These are phyloP conservation scores for Hydnum rufescens DNA, from an alignment of 768 basidiomycete species.

Conservation along the genomic window DNA sequence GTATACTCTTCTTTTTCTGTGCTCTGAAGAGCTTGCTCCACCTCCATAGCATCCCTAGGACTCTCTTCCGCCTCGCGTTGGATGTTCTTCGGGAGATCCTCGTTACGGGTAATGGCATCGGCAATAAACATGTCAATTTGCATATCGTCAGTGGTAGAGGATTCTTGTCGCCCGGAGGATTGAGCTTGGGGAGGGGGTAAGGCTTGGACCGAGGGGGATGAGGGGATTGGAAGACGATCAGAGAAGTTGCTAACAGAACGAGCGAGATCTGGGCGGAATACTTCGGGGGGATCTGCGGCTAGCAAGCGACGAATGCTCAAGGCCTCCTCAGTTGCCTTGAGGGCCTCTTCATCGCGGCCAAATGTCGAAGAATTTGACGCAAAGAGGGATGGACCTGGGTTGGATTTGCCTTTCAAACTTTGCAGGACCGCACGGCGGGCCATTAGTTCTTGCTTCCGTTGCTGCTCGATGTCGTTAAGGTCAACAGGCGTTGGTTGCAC, in stretches of 20 bases:
- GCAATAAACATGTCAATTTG: background rate
- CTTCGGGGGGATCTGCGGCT: too few species aligned
- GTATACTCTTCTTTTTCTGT: background rate
- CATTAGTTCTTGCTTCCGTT: constrained; percentile 1
- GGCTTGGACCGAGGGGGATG: too few species aligned
- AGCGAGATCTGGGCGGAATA: too few species aligned
- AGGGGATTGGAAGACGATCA: background rate
- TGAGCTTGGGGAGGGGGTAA: too few species aligned
- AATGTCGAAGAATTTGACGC: too few species aligned
- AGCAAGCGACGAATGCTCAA: too few species aligned
- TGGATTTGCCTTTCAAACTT: background rate
- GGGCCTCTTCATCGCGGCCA: too few species aligned
- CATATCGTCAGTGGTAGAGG: background rate
- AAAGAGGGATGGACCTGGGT: too few species aligned
- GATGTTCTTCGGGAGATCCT: background rate
- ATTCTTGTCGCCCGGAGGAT: too few species aligned
- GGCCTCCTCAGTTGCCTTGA: background rate
- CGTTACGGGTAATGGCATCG: background rate
- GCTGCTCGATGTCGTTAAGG: background rate
- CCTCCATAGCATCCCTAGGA: background rate
- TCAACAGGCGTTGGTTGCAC: background rate
- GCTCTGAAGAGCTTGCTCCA: background rate
- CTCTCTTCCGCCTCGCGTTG: background rate
- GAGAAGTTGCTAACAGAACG: too few species aligned
- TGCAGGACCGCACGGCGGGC: constrained; percentile 1